Evolutionary conservation across 805 yeast genomes (phyloP), one percentile per base, ranked within the genome.

Genomic region (Candida pseudofarinosa): DNA sequence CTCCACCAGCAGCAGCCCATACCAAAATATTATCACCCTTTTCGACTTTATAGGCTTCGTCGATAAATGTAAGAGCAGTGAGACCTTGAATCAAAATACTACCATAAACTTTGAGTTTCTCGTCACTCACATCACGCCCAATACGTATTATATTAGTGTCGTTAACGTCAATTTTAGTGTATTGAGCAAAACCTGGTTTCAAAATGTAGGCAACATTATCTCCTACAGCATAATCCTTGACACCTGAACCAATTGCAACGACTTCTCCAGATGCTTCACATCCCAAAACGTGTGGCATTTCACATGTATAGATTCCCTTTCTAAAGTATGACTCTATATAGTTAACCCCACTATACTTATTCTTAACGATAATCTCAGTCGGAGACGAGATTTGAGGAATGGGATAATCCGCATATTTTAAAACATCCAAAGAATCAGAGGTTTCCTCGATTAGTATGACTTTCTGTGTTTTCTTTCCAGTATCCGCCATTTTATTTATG

Each of bases 1-100:
- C 91, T 43, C 97, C 97, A 37, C 97, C 98, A 2, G 97, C 97
- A 5, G 96, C 96, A 3, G 97, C 97, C 69, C 89, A 88, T 19
- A 88, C 81, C 37, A 90, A 71, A 35, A 85, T 76, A 51, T 64
- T 74, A 45, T 91, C 97, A 41, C 80, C 90, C 58, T 76, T 68
- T 52, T 86, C 59, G 33, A 87, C 85, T 1, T 71, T 55, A 56
- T 85, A 79, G 1, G 93, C 77, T 48, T 85, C 88, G 31, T 72
- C 65, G 37, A 80, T 65, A 45, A 90, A 80, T 1, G 91, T 76
- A 53, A 85, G 62, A 1, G 91, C 93, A 4, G 97, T 90, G 48
- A 89, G 67, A 1, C 88, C 93, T 61, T 86, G 91, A 26, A 86
- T 50, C 36, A 81, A 54, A 2, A 79, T 56, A 3, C 83, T 87